Evolutionary conservation across 176 grass and related monocot species (phyloP).

Genomic region (Avena sativa): DNA sequence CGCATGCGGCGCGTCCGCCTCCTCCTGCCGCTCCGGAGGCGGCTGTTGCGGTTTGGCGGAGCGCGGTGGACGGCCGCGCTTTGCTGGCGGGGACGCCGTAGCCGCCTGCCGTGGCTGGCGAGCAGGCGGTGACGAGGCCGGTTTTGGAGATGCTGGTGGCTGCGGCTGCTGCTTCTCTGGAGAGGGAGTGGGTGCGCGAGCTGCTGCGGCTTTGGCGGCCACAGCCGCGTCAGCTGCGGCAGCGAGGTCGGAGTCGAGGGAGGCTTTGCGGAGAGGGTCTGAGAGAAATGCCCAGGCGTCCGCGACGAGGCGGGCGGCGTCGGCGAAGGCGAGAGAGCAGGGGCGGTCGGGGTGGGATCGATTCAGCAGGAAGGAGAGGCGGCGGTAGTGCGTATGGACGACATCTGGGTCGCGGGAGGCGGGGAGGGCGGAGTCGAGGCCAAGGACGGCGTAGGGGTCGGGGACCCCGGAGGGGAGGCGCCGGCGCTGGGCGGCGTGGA

Average conservation of each 20-base stretch:
- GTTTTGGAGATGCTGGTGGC: background rate
- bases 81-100: background rate
- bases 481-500: conserved; percentile 45
- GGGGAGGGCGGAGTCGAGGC: conserved; percentile 47
- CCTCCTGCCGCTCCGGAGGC: background rate
- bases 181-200: background rate
- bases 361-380: conserved; percentile 54
- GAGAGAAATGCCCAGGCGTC: conserved; percentile 61
- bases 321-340: conserved; percentile 37
- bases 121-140: background rate
- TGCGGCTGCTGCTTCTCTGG: background rate
- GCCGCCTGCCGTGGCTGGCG: background rate
- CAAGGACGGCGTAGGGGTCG: conserved; percentile 62
- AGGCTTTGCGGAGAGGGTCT: conserved; percentile 51
- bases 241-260: conserved; percentile 57
- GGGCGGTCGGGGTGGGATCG: conserved; percentile 27
- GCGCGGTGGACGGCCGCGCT: conserved; percentile 22
- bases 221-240: conserved; percentile 15
- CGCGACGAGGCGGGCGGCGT: conserved; percentile 48
- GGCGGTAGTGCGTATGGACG: conserved; percentile 52
- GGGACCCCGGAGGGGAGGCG: conserved; percentile 37
- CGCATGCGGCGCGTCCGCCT: conserved; percentile 15
- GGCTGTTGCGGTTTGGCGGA: conserved; percentile 19
- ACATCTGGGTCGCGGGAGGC: conserved; percentile 41
- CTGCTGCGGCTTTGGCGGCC: conserved; percentile 1